Conservation (phyloP, 1,284 basidiomycete species). For the Violaceomyces palustris region DNA sequence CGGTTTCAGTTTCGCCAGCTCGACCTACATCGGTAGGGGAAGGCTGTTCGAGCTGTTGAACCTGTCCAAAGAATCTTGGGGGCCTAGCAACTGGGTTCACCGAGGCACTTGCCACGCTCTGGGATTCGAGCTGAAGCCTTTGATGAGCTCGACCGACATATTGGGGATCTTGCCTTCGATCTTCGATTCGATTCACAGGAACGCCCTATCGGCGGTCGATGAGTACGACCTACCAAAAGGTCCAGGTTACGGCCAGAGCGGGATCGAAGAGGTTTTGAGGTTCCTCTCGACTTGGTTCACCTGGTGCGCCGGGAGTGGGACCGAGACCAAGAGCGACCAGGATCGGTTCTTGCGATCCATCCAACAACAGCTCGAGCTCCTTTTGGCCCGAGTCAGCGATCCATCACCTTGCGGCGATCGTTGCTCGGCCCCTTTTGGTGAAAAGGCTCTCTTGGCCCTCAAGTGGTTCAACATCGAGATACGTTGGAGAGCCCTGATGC, state of each 20-base stretch:
- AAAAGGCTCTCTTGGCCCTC: conserved; percentile 12
- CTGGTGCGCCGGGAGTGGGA: too few species aligned
- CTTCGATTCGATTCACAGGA: too few species aligned
- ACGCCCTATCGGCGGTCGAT: too few species aligned
- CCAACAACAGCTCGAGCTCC: conserved; percentile 8
- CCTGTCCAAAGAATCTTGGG: neutral
- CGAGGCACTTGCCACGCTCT: neutral
- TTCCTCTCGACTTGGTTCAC: neutral
- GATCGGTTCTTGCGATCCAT: conserved; percentile 15
- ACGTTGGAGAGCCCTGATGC: conserved; percentile 26
- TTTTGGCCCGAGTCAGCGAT: too few species aligned
- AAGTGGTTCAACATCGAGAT: conserved; percentile 42
- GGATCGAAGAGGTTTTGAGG: neutral
- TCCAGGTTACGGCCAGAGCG: too few species aligned
- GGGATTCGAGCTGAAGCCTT: conserved; percentile 1
- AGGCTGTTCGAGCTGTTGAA: conserved; percentile 20
- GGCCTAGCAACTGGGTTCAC: neutral
- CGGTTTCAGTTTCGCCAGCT: conserved; percentile 8
- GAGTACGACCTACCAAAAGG: too few species aligned
- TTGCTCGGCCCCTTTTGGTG: conserved; percentile 3
- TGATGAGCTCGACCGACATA: neutral
- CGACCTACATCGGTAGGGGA: conserved; percentile 14
- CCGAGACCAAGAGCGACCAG: too few species aligned
- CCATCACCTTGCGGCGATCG: conserved; percentile 7
- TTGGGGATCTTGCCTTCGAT: too few species aligned